Evolutionary conservation across 225 moss, liverwort and hornwort genomes (phyloP), one percentile per base, ranked within the genome.

Genomic region (Marchantia polymorpha): DNA sequence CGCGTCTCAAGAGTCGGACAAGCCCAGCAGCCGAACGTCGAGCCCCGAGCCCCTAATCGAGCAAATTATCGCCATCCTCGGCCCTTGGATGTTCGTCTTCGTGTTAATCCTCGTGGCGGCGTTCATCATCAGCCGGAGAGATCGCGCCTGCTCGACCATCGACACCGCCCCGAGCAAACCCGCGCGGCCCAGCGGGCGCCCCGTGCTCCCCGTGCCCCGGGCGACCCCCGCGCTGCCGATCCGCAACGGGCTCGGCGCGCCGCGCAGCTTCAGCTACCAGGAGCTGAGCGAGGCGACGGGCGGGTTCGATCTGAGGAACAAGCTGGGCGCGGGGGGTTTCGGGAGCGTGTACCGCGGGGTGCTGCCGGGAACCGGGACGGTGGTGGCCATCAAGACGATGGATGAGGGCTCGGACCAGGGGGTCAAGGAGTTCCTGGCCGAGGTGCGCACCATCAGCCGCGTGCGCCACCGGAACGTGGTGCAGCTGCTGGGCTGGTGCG

Each of bases 341-440:
- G 84, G 84, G 29, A 71, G 46, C 7, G 81, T 84, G 7, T 85
- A 81, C 54, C 61, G 67, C 17, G 84, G 84, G 14, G 30, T 68
- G 9, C 12, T 85, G 4, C 81, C 64, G 0, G 81, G 65, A 47
- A 29, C 8, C 17, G 64, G 64, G 17, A 60, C 22, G 10, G 12
- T 69, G 52, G 81, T 85, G 50, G 84, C 84, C 10, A 77, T 85
- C 20, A 85, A 85, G 72, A 72, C 27, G 14, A 39, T 85, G n/a
- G 39, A 49, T 7, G 12, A 76, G 10, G 66, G 73, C 29, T 80
- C 75, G n/a, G 22, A 69, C 7, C 75, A 79, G 61, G 83, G 83
- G 5, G 65, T 74, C 23, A 48, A n/a, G 12, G 83, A 84, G 58
- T 79, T 84, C 50, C 27, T 80, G 67, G 63, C 83, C 1, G 79